Evolutionary conservation across 2,329 filamentous ascomycete genomes (phyloP), one percentile per base, ranked within the genome.

Genomic region (Colletotrichum tofieldiae): DNA sequence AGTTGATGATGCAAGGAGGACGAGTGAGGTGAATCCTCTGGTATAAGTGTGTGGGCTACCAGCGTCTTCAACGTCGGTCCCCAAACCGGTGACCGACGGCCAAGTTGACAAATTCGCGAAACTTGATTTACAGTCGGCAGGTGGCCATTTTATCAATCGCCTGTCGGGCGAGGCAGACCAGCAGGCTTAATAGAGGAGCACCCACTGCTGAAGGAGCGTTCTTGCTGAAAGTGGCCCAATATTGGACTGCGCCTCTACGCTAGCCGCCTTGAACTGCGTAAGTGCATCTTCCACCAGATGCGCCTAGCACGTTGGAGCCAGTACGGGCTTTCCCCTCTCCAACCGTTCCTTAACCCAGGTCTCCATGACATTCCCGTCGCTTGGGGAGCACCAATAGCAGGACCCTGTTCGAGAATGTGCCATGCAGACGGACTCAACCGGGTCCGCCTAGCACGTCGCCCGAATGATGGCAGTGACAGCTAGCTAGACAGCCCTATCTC

Each of bases 201-300:
- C 20, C 9, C 39, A 23, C 49, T n/a, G 41, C 18, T 16, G 11
- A 14, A 9, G 56, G 29, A 43, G n/a, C 9, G 20, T 62, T 67
- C 12, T 68, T 65, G 29, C 54, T 41, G 26, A 9, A 51, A 51
- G 5, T 14, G 60, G 35, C 18, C 47, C 41, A 68, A 47, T 64
- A 55, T 55, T 59, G 43, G 23, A 35, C 70, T 72, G 65, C 65
- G 70, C 70, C 70, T 60, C 65, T 45, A 32, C 70, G 60, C 56
- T 67, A 61, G 58, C 43, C 35, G 26, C 35, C 37, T 11, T 14
- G 26, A 32, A 55, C 51, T 55, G 29, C 29, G 29, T 20, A n/a
- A 41, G 16, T 51, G 56, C 65, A 54, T 26, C 47, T 54, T 26
- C n/a, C 43, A 56, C 18, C 54, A 39, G 45, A 59, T 51, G 37